Conservation (phyloP, 1,139 yeast genomes). For the Nakaseomyces delphensis region DNA sequence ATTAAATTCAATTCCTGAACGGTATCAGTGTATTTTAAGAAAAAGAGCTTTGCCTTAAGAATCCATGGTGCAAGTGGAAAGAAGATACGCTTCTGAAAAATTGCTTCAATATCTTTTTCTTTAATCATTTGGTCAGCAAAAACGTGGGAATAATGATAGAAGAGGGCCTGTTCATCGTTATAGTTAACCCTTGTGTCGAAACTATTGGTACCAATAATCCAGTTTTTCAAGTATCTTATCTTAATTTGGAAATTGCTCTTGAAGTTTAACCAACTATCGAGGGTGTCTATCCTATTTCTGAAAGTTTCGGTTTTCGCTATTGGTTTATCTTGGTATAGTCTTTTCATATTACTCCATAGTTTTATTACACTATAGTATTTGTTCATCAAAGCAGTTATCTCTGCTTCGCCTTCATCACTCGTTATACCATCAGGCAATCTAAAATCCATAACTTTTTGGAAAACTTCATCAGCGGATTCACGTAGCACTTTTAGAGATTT, state of each 20-base stretch:
- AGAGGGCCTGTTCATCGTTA: slow-evolving; percentile 31
- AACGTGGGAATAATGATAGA: slow-evolving; percentile 43
- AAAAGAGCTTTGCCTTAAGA: slow-evolving; percentile 67
- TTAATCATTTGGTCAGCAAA: slow-evolving; percentile 81
- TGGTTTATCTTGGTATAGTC: slow-evolving; percentile 74
- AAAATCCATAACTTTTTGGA: slow-evolving; percentile 55
- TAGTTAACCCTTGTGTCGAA: slow-evolving; percentile 36
- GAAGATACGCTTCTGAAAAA: slow-evolving; percentile 45
- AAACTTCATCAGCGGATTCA: slow-evolving; percentile 60
- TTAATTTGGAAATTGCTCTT: slow-evolving; percentile 61
- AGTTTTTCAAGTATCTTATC: slow-evolving; percentile 42
- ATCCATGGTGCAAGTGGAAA: slow-evolving; percentile 42
- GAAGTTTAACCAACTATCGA: slow-evolving; percentile 77
- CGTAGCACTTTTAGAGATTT: slow-evolving; percentile 64
- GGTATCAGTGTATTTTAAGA: slow-evolving; percentile 50
- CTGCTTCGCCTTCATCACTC: slow-evolving; percentile 17
- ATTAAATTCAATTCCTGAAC: slow-evolving; percentile 70
- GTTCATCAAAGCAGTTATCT: slow-evolving; percentile 38
- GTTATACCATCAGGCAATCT: slow-evolving; percentile 17
- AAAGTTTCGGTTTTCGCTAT: slow-evolving; percentile 58
- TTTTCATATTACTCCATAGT: slow-evolving; percentile 71
- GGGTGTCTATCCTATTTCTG: slow-evolving; percentile 58
- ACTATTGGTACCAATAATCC: slow-evolving; percentile 59
- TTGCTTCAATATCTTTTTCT: slow-evolving; percentile 69
- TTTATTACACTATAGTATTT: slow-evolving; percentile 63